Evolutionary conservation across 768 basidiomycete species (phyloP), one percentile per base, ranked within the genome.

Genomic region (Ephemerocybe angulata): DNA sequence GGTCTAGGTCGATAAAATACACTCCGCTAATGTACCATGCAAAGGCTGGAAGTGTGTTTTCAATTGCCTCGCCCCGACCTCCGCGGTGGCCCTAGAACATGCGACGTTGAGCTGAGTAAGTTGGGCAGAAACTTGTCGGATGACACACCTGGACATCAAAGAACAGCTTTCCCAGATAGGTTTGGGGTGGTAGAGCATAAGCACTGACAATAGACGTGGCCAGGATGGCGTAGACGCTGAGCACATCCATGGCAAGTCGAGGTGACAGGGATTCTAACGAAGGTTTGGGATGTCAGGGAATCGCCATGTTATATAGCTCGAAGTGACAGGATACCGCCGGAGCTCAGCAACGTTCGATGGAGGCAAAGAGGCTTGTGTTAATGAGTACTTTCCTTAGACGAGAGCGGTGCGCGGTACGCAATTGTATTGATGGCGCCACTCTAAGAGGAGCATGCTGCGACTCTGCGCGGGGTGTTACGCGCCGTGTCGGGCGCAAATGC

Each of bases 11-110:
- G 44, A 33, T 30, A 17, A 33, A 19, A 33, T 27, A n/a, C 46
- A n/a, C 5, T 33, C 17, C 12, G 54, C 29, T 38, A 13, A 54
- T 70, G 54, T 72, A 88, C 88, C 87, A 88, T 55, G 89, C 89
- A 68, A 91, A 91, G 56, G 83, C 79, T 1, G 85, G 85, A 25
- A 91, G 72, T 12, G 81, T 85, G 63, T 79, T 90, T 72, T 92
- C 89, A 29, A 86, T 75, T 4, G 82, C 80, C 63, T 87, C 84
- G 17, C 89, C 89, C 65, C 90, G 79, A 57, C 86, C 84, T 29
- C 90, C 90, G 49, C 88, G 82, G 66, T 89, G 88, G 17, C 81
- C 87, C 87, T 89, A 53, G 10, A 50, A 8, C n/a, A 47, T 37
- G 19, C 13, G 12, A 28, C 22, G 29, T 19, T 21, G n/a, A 28